Conservation (phyloP, 2,329 filamentous ascomycete species). For the Stemphylium beticola region DNA sequence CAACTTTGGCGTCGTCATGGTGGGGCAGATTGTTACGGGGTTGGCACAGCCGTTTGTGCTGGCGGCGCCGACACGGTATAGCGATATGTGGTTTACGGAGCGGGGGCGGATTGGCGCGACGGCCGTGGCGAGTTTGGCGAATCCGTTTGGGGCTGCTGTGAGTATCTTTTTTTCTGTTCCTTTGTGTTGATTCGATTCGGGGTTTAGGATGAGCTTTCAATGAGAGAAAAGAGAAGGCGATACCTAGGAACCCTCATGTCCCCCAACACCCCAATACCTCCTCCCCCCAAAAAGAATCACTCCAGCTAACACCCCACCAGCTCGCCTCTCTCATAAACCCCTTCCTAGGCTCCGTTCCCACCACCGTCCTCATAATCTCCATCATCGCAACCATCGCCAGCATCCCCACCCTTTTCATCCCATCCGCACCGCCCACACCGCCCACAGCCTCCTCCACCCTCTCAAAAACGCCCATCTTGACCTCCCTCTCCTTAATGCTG, state of each 20-base stretch:
- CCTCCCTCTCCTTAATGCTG: slow-evolving; percentile 57
- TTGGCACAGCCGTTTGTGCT: slow-evolving; percentile 92
- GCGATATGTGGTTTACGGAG: slow-evolving; percentile 92
- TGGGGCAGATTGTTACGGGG: slow-evolving; percentile 89
- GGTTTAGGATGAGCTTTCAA: no score
- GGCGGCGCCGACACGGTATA: slow-evolving; percentile 86
- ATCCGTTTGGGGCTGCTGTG: slow-evolving; percentile 86
- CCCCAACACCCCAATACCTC: no score
- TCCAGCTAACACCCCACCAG: no score
- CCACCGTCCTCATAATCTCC: slow-evolving; percentile 83
- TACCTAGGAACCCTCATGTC: no score
- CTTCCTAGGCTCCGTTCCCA: slow-evolving; percentile 75
- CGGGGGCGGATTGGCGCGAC: slow-evolving; percentile 85
- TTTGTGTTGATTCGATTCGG: background rate
- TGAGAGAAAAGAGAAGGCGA: no score
- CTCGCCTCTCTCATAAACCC: slow-evolving; percentile 83
- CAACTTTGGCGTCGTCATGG: slow-evolving; percentile 78
- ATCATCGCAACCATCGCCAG: slow-evolving; percentile 76
- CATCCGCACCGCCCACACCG: slow-evolving; percentile 76
- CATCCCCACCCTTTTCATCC: slow-evolving; percentile 82
- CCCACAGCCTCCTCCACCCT: slow-evolving; percentile 70
- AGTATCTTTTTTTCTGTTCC: slow-evolving; percentile 19
- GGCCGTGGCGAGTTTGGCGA: slow-evolving; percentile 82
- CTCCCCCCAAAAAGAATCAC: no score
- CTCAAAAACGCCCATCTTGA: slow-evolving; percentile 58